Evolutionary conservation across 257 asterid species (phyloP).

Genomic region (Penstemon eatonii): DNA sequence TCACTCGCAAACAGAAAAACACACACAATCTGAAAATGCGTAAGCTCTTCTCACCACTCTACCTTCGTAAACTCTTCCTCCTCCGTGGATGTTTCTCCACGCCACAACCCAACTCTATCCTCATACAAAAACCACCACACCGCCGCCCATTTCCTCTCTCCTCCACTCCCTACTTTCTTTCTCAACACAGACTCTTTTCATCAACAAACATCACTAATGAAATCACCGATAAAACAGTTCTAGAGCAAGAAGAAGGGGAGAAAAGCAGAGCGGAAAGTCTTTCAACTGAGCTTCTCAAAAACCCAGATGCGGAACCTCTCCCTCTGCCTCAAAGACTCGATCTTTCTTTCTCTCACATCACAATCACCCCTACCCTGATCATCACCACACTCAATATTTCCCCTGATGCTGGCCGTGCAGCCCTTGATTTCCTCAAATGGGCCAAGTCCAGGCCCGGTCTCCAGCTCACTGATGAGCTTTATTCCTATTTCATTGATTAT

Average conservation of each 20-base stretch:
- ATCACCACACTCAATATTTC: constrained; percentile 54
- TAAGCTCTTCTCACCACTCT: constrained; percentile 43
- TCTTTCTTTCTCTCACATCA: constrained; percentile 74
- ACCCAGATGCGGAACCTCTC: constrained; percentile 60
- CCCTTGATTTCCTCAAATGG: constrained; percentile 76
- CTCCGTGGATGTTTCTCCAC: constrained; percentile 39
- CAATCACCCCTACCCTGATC: constrained; percentile 46
- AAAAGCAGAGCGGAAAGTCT: constrained; percentile 38
- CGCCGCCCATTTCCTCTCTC: constrained; percentile 21
- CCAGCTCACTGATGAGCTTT: constrained; percentile 52
- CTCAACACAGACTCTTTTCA: constrained; percentile 42
- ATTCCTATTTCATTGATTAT: constrained; percentile 62
- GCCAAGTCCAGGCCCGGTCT: constrained; percentile 54
- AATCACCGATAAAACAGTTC: constrained; percentile 9
- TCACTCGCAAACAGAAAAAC: neutral
- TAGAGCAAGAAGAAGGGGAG: constrained; percentile 33
- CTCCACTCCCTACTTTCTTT: constrained; percentile 20
- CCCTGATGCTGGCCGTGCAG: constrained; percentile 73
- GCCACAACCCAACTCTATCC: constrained; percentile 24
- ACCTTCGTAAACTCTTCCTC: constrained; percentile 47
- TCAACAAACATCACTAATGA: constrained; percentile 29
- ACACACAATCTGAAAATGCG: constrained; percentile 51
- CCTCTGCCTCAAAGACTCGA: constrained; percentile 67
- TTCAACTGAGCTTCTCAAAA: constrained; percentile 58
- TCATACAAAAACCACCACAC: constrained; percentile 7